Base-by-base conservation (phyloP, 2,329 filamentous ascomycete genomes). In the Apiospora aurea region DNA sequence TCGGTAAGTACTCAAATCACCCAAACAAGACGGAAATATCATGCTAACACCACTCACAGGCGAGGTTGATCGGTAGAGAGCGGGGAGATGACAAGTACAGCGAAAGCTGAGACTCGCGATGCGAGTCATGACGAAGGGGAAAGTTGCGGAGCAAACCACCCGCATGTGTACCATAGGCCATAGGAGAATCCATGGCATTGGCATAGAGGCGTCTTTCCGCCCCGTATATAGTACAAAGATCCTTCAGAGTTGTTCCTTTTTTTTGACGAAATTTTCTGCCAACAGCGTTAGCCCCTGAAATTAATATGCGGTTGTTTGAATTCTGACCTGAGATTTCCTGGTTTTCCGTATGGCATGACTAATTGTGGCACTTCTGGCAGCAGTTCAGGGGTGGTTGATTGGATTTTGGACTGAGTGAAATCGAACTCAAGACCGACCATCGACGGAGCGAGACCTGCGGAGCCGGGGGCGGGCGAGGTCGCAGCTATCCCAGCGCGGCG, bases 61-160 rank as follows among this genome's bases (percentile, higher is more conserved):
- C 77, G 88, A 90, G 86, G 88, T 90, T 70, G 88, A 90, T 82
- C 86, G 88, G 82, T 90, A 87, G 75, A 69, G 29, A n/a, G 24
- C 24, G 24, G 66, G 24, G 29, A 57, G n/a, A 44, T 66, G 49
- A 29, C n/a, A 44, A 8, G 26, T 46, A 73, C 72, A 69, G 57
- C 34, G 34, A 69, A 78, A 78, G 73, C 77, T 69, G 46, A 26
- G 43, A 47, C 57, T 57, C 68, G 18, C 29, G n/a, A 34, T 57
- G 43, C 46, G 71, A 73, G 61, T 21, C 29, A 41, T 41, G 53
- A 34, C 44, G 47, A 61, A 70, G 61, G 24, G 70, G 72, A 74
- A 74, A 69, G 38, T 41, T 71, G 53, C 69, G 29, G 51, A 43
- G 44, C 57, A 34, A 66, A 70, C 69, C 51, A 57, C 43, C 75